Evolutionary conservation across 1,139 yeast genomes (phyloP).

Genomic region (Yamadazyma buinensis): DNA sequence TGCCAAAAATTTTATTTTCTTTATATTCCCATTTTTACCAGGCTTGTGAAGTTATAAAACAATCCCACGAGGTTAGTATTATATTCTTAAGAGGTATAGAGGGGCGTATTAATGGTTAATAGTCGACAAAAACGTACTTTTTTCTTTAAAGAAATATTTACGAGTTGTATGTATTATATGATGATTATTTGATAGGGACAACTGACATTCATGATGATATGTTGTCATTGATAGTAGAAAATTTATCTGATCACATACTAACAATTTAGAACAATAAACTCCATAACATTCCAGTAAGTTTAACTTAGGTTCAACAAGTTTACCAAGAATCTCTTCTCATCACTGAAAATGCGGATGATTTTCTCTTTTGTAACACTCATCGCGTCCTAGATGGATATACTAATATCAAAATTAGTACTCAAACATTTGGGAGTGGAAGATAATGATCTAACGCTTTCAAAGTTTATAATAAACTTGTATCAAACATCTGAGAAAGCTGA

Average conservation of each 20-base stretch:
- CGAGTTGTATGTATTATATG: constrained; percentile 10
- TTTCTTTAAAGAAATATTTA: too few species aligned
- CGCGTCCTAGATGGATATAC: constrained; percentile 5
- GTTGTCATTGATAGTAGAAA: constrained; percentile 18
- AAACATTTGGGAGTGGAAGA: constrained; percentile 17
- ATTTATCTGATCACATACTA: constrained; percentile 10
- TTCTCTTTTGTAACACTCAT: too few species aligned
- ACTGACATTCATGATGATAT: constrained; percentile 17
- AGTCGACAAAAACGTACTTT: too few species aligned
- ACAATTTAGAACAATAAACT: constrained; percentile 2
- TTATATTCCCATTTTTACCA: too few species aligned
- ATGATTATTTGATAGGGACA: constrained; percentile 19
- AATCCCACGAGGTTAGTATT: too few species aligned
- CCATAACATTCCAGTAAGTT: constrained; percentile 4
- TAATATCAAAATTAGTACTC: constrained; percentile 1
- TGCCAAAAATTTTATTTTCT: too few species aligned
- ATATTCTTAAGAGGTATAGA: too few species aligned
- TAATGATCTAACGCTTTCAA: constrained; percentile 50
- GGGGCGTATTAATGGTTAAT: too few species aligned
- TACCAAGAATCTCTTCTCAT: too few species aligned
- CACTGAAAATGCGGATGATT: too few species aligned
- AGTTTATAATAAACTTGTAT: constrained; percentile 52
- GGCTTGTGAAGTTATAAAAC: too few species aligned
- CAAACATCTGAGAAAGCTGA: constrained; percentile 17
- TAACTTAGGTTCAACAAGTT: constrained; percentile 1